These are phyloP conservation scores for Clohesyomyces aquaticus DNA, from an alignment of 495 filamentous ascomycete species.

Conservation along the genomic window DNA sequence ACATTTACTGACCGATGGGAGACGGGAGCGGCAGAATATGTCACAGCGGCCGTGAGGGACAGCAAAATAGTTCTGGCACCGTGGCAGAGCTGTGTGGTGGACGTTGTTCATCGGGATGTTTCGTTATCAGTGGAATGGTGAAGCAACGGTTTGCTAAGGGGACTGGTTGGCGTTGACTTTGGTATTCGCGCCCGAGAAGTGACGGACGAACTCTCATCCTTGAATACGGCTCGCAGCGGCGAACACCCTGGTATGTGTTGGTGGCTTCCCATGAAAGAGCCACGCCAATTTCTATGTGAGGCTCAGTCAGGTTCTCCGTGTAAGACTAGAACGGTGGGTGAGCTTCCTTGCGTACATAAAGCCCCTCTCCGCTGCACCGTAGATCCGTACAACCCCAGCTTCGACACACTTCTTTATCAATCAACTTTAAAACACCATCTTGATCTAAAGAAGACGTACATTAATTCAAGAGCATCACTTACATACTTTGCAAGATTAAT, in stretches of 20 bases:
- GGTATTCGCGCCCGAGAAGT: conserved; percentile 4
- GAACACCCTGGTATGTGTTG: not conserved
- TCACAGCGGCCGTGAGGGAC: too few relatives aligned
- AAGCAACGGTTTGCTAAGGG: too few relatives aligned
- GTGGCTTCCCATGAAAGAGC: not conserved
- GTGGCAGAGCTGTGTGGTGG: too few relatives aligned
- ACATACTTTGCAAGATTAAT: too few relatives aligned
- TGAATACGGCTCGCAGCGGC: conserved; percentile 20
- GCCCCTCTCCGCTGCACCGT: not conserved
- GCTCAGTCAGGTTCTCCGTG: conserved; percentile 32
- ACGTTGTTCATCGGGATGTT: too few relatives aligned
- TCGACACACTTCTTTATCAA: not conserved
- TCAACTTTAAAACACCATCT: not conserved
- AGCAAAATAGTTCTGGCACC: too few relatives aligned
- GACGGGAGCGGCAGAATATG: too few relatives aligned
- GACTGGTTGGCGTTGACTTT: not conserved
- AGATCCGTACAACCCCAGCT: not conserved
- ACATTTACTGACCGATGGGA: too few relatives aligned
- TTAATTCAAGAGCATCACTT: not conserved
- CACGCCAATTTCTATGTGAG: conserved; percentile 15
- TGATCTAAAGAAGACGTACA: not conserved
- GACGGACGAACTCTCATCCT: not conserved
- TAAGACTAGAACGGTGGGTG: not conserved
- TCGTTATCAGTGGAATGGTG: too few relatives aligned
- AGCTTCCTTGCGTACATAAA: not conserved